Evolutionary conservation across 2,329 filamentous ascomycete species (phyloP).

Genomic region (Blastomyces emzantsi): DNA sequence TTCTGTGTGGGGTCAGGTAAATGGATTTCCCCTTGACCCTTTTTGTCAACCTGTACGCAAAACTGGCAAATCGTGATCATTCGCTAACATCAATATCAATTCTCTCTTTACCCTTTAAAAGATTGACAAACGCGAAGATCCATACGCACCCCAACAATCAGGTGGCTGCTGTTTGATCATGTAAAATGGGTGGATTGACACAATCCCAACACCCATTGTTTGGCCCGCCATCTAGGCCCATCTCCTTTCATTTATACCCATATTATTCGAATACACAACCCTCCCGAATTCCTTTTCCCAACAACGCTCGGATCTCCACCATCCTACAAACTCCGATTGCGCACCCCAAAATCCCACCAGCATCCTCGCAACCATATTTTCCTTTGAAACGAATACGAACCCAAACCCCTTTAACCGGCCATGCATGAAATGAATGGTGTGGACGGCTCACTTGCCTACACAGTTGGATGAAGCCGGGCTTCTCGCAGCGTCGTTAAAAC

Average conservation of each 20-base stretch:
- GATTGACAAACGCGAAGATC: slow-evolving; percentile 92
- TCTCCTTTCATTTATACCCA: slow-evolving; percentile 2
- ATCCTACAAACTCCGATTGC: slow-evolving; percentile 13
- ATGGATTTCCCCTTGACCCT: slow-evolving; percentile 16
- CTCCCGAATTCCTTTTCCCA: neutral
- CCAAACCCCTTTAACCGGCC: neutral
- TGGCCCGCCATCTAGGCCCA: neutral
- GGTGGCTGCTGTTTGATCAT: slow-evolving; percentile 93
- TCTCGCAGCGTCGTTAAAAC: neutral
- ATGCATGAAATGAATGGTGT: slow-evolving; percentile 9
- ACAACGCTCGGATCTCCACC: slow-evolving; percentile 9
- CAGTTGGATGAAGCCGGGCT: neutral
- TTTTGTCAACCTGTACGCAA: neutral
- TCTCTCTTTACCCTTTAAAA: slow-evolving; percentile 23
- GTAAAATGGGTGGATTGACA: slow-evolving; percentile 44
- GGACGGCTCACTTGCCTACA: neutral
- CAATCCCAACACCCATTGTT: neutral
- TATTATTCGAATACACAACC: neutral
- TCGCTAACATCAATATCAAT: slow-evolving; percentile 14
- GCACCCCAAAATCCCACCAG: neutral
- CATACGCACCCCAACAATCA: slow-evolving; percentile 92
- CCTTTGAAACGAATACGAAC: slow-evolving; percentile 9
- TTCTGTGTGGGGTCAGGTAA: slow-evolving; percentile 80
- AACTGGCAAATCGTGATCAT: neutral
- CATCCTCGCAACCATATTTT: slow-evolving; percentile 5